phyloP scores from a whole-genome alignment of 78 protist genomes.

The Dictyostelium intermedium region DNA sequence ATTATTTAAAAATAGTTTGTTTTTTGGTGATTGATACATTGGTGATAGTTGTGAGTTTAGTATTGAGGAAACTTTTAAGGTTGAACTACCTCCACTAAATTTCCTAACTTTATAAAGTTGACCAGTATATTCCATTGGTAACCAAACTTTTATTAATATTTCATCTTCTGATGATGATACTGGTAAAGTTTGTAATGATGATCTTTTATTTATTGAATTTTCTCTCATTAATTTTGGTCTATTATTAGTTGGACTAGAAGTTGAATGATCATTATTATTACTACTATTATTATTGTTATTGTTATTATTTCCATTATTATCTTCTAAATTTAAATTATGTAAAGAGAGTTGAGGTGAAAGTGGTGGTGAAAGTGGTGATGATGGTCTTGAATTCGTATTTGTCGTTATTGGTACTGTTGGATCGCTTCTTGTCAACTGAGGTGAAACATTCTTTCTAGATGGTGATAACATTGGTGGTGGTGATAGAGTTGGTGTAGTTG shows the following conservation, averaged over 20 bases:
- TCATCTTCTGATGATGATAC: constrained; percentile 6
- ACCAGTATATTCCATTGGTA: constrained; percentile 70
- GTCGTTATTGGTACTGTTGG: not conserved
- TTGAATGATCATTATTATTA: not conserved
- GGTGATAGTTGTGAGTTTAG: constrained; percentile 66
- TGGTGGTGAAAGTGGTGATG: not conserved
- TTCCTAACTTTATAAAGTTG: constrained; percentile 45
- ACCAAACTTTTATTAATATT: constrained; percentile 47
- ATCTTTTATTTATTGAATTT: not conserved
- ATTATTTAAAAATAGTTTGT: constrained; percentile 56
- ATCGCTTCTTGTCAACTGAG: not conserved
- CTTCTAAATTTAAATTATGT: not conserved
- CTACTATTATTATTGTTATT: not conserved
- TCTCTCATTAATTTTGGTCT: not conserved
- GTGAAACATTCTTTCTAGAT: not conserved
- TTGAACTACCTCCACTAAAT: constrained; percentile 49
- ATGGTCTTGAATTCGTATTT: not conserved
- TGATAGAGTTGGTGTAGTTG: not conserved
- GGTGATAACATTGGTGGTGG: not conserved
- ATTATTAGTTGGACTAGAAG: not conserved
- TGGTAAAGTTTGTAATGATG: constrained; percentile 26
- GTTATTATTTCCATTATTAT: not conserved
- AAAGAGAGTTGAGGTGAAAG: not conserved
- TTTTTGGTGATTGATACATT: constrained; percentile 58
- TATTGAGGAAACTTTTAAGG: not conserved